Base-by-base conservation (phyloP, 768 basidiomycete genomes). In the Tremella yokohamensis region DNA sequence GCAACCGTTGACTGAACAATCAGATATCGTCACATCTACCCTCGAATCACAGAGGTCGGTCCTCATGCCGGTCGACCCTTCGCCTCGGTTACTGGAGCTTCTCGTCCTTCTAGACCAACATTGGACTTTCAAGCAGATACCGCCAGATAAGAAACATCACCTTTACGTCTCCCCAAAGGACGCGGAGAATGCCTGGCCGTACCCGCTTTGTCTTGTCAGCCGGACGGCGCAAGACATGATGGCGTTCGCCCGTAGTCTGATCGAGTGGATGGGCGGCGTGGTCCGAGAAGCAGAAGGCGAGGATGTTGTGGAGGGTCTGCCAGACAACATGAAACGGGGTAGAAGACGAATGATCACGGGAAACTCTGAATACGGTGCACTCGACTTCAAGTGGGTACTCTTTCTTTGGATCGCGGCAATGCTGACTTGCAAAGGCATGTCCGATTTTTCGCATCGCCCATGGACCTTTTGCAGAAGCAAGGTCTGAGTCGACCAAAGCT, bases 181-280 rank as follows among this genome's bases (percentile, higher is more conserved):
- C 38, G 20, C 34, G 37, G 42, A 54, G 60, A 42, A 26, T 48
- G 16, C 26, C 15, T 78, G 77, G 77, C 68, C 61, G 45, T 78
- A 70, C 57, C 96, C 94, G 0, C 89, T 99, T 37, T 98, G 94
- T 74, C 83, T 99, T n/a, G 82, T 98, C 39, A 89, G 89, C 49
- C 83, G 87, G 34, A 93, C 91, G 6, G 91, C 87, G 1, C 84
- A 86, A 60, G 94, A 99, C 77, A 94, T 96, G 87, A 77, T 96
- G 37, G 87, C 88, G 0, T 90, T 92, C 70, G 89, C 96, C 24
- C 80, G 92, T 58, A 93, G 89, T 80, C 87, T 98, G 88, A 94
- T 96, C 84, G 96, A 98, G 74, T 98, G 93, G 91, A 84, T 99
- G 62, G 96, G 96, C 9, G 94, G 96, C 0, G 91, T 89, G 13